A percentile compares a stretch with the other conserved stretches of the same genome.
Evolutionary conservation across 805 yeast species (phyloP).

Genomic region (Torulaspora indica): DNA sequence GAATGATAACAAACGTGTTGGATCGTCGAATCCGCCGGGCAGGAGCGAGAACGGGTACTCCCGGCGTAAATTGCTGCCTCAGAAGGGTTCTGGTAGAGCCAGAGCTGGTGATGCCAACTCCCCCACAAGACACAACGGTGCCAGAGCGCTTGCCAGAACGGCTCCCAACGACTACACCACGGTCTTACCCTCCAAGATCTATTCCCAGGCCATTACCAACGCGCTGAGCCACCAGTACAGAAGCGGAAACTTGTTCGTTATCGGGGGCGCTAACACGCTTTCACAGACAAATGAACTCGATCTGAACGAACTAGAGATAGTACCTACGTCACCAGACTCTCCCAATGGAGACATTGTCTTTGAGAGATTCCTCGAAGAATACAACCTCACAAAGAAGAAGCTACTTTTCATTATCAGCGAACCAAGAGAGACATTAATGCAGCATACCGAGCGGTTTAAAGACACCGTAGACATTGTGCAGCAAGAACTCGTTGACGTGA

Average conservation of each 20-base stretch:
- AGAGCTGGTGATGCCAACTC: constrained; percentile 95
- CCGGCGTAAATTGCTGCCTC: constrained; percentile 74
- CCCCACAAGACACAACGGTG: constrained; percentile 86
- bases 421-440: constrained; percentile 54
- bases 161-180: constrained; percentile 91
- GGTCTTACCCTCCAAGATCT: constrained; percentile 65
- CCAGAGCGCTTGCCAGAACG: constrained; percentile 79
- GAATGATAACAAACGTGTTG: constrained; percentile 83
- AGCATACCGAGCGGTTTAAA: constrained; percentile 51
- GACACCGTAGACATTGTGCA: constrained; percentile 58
- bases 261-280: constrained; percentile 48
- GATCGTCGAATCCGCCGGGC: constrained; percentile 80
- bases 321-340: constrained; percentile 39
- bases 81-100: constrained; percentile 93
- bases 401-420: constrained; percentile 65
- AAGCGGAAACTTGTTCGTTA: constrained; percentile 62
- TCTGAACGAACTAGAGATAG: constrained; percentile 25
- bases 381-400: constrained; percentile 44
- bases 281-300: constrained; percentile 20
- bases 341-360: constrained; percentile 40
- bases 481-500: constrained; percentile 75
- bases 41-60: constrained; percentile 84
- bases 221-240: constrained; percentile 81
- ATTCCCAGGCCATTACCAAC: constrained; percentile 68
- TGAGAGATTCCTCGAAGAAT: constrained; percentile 45